These are phyloP conservation scores for Hypomontagnella monticulosa DNA, from an alignment of 495 filamentous ascomycete species.

Conservation along the genomic window DNA sequence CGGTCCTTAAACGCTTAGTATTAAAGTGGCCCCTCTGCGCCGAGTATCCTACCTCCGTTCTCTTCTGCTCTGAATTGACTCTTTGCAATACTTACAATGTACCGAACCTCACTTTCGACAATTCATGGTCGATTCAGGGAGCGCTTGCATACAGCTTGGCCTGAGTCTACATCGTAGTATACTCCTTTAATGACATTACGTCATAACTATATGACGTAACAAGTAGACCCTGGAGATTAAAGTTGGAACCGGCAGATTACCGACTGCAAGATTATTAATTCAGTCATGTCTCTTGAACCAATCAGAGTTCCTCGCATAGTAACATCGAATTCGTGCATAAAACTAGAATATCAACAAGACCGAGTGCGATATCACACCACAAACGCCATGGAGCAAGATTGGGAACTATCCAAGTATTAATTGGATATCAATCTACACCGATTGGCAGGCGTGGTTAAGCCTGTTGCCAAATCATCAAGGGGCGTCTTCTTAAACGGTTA, in stretches of 20 bases:
- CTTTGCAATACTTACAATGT: neutral
- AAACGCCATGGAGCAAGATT: too few relatives aligned
- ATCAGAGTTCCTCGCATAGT: constrained; percentile 6
- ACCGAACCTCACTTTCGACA: neutral
- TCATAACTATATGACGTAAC: constrained; percentile 37
- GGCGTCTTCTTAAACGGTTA: too few relatives aligned
- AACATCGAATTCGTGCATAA: constrained; percentile 1
- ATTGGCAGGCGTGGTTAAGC: too few relatives aligned
- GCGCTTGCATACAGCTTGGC: too few relatives aligned
- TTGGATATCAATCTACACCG: too few relatives aligned
- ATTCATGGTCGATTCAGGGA: neutral
- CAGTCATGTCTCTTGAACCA: neutral
- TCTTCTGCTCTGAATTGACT: neutral
- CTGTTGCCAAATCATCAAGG: too few relatives aligned
- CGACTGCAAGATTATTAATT: constrained; percentile 21
- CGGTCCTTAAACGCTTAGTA: neutral
- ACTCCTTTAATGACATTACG: constrained; percentile 22
- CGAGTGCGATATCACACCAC: too few relatives aligned
- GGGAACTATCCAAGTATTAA: too few relatives aligned
- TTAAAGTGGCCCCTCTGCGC: neutral
- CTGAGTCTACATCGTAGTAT: neutral
- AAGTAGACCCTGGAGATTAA: constrained; percentile 5
- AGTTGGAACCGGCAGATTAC: constrained; percentile 6
- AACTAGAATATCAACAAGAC: too few relatives aligned
- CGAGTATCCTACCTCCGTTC: neutral